A percentile compares a stretch with the other conserved stretches of the same genome.
phyloP scores from a whole-genome alignment of 441 rosid species.

The Jatropha podagrica region DNA sequence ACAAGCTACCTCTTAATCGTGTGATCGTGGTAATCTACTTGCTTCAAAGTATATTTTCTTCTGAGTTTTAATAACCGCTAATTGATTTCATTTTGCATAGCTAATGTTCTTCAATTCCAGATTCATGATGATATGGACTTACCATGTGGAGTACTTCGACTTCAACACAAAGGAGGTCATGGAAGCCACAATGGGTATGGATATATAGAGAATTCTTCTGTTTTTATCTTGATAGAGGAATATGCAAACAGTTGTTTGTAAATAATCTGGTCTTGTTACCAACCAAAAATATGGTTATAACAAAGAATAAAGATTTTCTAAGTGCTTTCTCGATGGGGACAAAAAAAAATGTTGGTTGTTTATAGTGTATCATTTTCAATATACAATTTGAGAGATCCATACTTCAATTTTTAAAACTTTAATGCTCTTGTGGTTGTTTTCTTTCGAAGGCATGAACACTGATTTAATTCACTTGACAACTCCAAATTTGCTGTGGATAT shows the following conservation, averaged over 20 bases:
- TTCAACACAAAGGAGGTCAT: slow-evolving; percentile 81
- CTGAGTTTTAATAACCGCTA: slow-evolving; percentile 1
- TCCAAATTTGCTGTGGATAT: neutral
- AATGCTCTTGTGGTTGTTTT: neutral
- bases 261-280: neutral
- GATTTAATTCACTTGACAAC: neutral
- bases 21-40: slow-evolving; percentile 72
- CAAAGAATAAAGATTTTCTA: neutral
- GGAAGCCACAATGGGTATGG: slow-evolving; percentile 82
- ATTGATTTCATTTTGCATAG: neutral
- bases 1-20: slow-evolving; percentile 79
- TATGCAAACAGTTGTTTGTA: neutral
- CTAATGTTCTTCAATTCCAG: slow-evolving; percentile 33
- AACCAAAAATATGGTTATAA: neutral
- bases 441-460: neutral
- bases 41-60: slow-evolving; percentile 8
- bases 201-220: neutral
- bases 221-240: neutral
- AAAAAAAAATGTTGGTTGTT: neutral
- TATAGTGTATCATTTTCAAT: neutral
- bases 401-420: neutral
- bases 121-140: slow-evolving; percentile 81
- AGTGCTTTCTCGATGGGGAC: neutral
- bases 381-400: neutral
- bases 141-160: slow-evolving; percentile 92